Evolutionary conservation across 805 yeast genomes (phyloP), one percentile per base, ranked within the genome.

Genomic region (Saccharomyces mikatae): DNA sequence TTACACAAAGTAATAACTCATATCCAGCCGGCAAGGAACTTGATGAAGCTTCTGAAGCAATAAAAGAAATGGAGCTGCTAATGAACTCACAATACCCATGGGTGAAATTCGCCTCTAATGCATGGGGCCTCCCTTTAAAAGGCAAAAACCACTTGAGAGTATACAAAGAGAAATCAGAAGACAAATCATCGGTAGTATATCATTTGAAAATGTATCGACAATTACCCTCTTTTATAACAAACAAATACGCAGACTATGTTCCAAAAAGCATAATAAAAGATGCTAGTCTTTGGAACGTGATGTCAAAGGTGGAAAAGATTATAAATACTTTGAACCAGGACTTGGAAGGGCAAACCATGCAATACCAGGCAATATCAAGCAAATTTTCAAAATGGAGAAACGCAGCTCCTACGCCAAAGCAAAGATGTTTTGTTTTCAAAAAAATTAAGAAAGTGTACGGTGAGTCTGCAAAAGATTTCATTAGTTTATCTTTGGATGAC

Each of bases 381-480:
- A 70, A 65, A 48, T 65, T 52, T 53, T 67, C 74, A 10, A 56
- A 54, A 21, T 73, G 76, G 76, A 65, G 76, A 54, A 44, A 44
- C 1, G 53, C 56, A 0, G 56, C 61, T 1, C 67, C 74, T 0
- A 57, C 74, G 1, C 44, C 52, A 2, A 69, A 61, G 44, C 76
- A 73, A 51, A 52, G 54, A 48, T 31, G 41, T 1, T 46, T 52
- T 2, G 47, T 70, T 1, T 30, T 48, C 24, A 62, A 30, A 11
- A 59, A 54, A 30, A 29, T 60, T 13, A 48, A 46, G n/a, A 53
- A 22, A 24, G 47, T 53, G 3, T 24, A 31, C 14, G 28, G 46
- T 17, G 46, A 22, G 2, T 47, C 29, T 6, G 6, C 31, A 2
- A 44, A 49, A 6, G 26, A 36, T n/a, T 30, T 32, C 4, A 47